These are phyloP conservation scores for Kokia cookei DNA, from an alignment of 441 rosid genomes.

Conservation along the genomic window DNA sequence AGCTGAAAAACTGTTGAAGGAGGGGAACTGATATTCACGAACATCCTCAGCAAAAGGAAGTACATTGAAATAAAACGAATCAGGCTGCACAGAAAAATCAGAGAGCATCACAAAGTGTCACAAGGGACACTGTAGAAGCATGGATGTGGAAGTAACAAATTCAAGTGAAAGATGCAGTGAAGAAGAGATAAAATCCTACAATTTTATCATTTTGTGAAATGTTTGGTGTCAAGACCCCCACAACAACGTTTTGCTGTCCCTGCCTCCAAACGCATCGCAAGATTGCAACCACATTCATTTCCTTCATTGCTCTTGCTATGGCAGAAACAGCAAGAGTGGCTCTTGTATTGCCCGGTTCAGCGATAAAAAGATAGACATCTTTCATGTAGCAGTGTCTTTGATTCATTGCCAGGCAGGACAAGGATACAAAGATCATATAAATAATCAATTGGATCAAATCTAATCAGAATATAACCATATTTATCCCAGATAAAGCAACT, in stretches of 20 bases:
- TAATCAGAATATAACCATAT: neutral
- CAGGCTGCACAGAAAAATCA: constrained; percentile 49
- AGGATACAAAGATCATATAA: neutral
- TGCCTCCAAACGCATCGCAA: constrained; percentile 96
- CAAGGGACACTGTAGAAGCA: constrained; percentile 6
- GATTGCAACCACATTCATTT: constrained; percentile 72
- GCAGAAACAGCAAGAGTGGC: constrained; percentile 76
- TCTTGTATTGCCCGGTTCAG: constrained; percentile 71
- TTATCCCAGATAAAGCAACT: constrained; percentile 6
- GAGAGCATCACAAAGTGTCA: constrained; percentile 12
- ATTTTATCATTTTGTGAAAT: constrained; percentile 54
- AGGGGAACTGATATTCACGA: constrained; percentile 88
- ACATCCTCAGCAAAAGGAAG: constrained; percentile 91
- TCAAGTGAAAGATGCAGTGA: constrained; percentile 7
- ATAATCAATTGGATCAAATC: neutral
- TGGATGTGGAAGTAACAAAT: constrained; percentile 1
- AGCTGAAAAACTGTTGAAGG: constrained; percentile 65
- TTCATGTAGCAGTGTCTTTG: constrained; percentile 87
- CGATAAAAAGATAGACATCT: constrained; percentile 72
- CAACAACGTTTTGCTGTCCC: constrained; percentile 64
- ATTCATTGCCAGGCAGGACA: constrained; percentile 20
- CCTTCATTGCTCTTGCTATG: constrained; percentile 87
- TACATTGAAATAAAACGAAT: constrained; percentile 83
- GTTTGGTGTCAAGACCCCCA: constrained; percentile 82
- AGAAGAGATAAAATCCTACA: constrained; percentile 37